Evolutionary conservation across 768 basidiomycete genomes (phyloP), one percentile per base, ranked within the genome.

Genomic region (Rhodotorula diobovata): DNA sequence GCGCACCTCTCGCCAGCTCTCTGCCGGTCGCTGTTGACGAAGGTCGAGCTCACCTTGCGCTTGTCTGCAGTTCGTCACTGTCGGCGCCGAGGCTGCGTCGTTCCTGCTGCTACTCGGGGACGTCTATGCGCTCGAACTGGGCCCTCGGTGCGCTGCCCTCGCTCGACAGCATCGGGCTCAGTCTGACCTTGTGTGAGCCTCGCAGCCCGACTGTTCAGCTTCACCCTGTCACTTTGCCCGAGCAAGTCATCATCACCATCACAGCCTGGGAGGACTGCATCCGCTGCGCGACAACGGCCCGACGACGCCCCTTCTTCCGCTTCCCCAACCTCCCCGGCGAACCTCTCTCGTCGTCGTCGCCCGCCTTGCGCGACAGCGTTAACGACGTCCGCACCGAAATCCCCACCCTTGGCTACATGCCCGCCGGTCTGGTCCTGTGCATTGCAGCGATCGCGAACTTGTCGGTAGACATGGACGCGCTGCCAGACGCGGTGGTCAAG

Each of bases 401-500:
- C 21, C 43, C 45, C 25, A 39, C 53, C 9, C 68, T 64, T 39
- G 66, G 64, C 11, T 68, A 66, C 28, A 62, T 70, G 0, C 73
- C 68, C 1, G 68, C 68, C 58, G 68, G 62, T 1, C 55, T 70
- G 21, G 46, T 74, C 25, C 66, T 74, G 46, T 74, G 73, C 53
- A 39, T 74, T 41, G 67, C 73, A 0, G 68, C 68, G 14, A 54
- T 48, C 1, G 51, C 65, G 7, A 74, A 74, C 55, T 55, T 74
- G 6, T 35, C 35, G 20, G 51, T 59, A n/a, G 72, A 74, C 28
- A 60, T 55, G 68, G 68, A 65, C 9, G 63, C 72, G 10, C 37
- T 73, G 10, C 72, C 72, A 4, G 64, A 67, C 41, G 61, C 60
- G 30, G 56, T 64, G 4, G 65, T 73, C 53, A 41, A 41, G 18